Evolutionary conservation across 2,329 filamentous ascomycete species (phyloP).

Genomic region (Pyrenochaeta sp.): DNA sequence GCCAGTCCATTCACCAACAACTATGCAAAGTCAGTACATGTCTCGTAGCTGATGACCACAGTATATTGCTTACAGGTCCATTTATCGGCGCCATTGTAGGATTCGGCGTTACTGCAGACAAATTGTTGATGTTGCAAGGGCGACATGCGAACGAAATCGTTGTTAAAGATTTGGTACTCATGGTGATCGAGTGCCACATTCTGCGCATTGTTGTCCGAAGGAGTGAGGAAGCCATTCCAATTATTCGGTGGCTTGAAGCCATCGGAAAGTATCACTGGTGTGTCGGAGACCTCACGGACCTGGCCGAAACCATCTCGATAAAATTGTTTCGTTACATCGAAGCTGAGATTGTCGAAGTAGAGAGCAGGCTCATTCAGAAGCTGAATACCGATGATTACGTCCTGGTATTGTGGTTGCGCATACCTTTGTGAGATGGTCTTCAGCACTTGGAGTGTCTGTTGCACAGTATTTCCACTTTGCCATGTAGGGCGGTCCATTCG

Average conservation of each 20-base stretch:
- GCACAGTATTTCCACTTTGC: conserved; percentile 58
- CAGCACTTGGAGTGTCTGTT: conserved; percentile 65
- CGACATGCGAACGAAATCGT: conserved; percentile 59
- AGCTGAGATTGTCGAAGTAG: conserved; percentile 56
- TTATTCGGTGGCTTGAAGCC: conserved; percentile 62
- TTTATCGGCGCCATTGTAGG: conserved; percentile 66
- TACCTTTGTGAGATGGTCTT: conserved; percentile 67
- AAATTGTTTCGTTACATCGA: conserved; percentile 60
- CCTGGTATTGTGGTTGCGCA: conserved; percentile 60
- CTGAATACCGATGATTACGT: conserved; percentile 67
- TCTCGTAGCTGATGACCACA: neutral
- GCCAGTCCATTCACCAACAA: conserved; percentile 74
- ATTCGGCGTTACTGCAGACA: conserved; percentile 63
- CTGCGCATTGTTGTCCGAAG: conserved; percentile 58
- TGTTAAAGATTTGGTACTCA: conserved; percentile 72
- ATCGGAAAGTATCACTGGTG: conserved; percentile 66
- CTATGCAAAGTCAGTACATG: conserved; percentile 18
- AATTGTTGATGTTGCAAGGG: conserved; percentile 63
- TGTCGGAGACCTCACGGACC: conserved; percentile 55
- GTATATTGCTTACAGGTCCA: conserved; percentile 54
- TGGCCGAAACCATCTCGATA: conserved; percentile 64
- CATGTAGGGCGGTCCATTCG: conserved; percentile 54
- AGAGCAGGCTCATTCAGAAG: conserved; percentile 64
- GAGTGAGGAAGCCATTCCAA: conserved; percentile 70
- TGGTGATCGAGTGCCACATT: conserved; percentile 72